Evolutionary conservation across 2,329 filamentous ascomycete species (phyloP).

Genomic region (Verticillium nonalfalfae): DNA sequence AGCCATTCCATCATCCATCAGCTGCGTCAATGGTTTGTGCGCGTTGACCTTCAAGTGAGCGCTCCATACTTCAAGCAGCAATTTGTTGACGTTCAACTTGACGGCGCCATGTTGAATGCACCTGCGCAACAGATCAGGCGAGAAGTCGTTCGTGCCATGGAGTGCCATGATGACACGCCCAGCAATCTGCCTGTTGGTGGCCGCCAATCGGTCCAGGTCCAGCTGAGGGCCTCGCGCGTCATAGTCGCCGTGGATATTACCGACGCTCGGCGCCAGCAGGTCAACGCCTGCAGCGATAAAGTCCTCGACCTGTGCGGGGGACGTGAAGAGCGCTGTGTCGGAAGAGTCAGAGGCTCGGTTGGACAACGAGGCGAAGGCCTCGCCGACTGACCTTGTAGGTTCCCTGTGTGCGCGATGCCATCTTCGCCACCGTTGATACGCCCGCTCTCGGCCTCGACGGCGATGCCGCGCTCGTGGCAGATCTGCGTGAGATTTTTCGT

Average conservation of each 20-base stretch:
- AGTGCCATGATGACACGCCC: slow-evolving; percentile 38
- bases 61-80: slow-evolving; percentile 39
- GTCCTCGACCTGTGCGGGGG: slow-evolving; percentile 60
- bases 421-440: slow-evolving; percentile 60
- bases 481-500: slow-evolving; percentile 56
- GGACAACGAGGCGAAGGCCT: neutral
- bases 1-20: slow-evolving; percentile 38
- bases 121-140: slow-evolving; percentile 32
- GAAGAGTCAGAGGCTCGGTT: neutral
- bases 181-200: slow-evolving; percentile 33
- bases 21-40: slow-evolving; percentile 24
- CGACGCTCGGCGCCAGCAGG: slow-evolving; percentile 68
- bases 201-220: slow-evolving; percentile 46
- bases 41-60: slow-evolving; percentile 31
- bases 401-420: slow-evolving; percentile 54
- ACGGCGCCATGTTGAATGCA: slow-evolving; percentile 39
- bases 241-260: slow-evolving; percentile 71
- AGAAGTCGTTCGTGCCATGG: slow-evolving; percentile 42
- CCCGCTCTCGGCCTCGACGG: slow-evolving; percentile 64
- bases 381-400: slow-evolving; percentile 30
- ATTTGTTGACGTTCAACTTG: slow-evolving; percentile 46
- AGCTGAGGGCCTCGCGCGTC: slow-evolving; percentile 56
- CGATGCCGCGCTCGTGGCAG: slow-evolving; percentile 57
- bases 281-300: slow-evolving; percentile 69
- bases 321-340: slow-evolving; percentile 42